Base-by-base conservation (phyloP, 768 basidiomycete genomes). In the Amanita polypyramis region DNA sequence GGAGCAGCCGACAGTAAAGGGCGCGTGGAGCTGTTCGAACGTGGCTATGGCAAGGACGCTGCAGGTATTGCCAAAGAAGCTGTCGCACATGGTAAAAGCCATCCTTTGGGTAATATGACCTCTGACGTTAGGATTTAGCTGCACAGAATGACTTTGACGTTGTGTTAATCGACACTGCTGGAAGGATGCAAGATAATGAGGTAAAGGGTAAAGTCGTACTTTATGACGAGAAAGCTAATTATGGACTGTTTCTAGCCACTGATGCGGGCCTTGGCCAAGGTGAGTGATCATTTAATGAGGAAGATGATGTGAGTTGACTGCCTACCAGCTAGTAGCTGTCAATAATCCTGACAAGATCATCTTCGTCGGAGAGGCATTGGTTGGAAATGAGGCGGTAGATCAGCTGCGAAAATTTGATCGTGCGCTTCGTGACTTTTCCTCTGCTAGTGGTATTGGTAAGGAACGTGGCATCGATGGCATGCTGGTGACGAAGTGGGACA, bases 141-240 rank as follows among this genome's bases (percentile, higher is more conserved):
- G 37, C 30, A 3, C 47, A 94, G 56, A 84, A 86, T 52, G 79
- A 82, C 52, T 97, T 96, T 62, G 96, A 99, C 57, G 93, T 98
- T 19, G 95, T 99, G 5, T 72, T 99, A 38, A 91, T 99, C 57
- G 96, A 99, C 62, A 98, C 96, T 1, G 96, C 96, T 15, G 96
- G 96, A 1, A 77, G 95, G 46, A 98, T 98, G 96, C 96, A 99
- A 64, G 96, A 98, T 64, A 99, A 98, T 62, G 96, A 98, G 78
- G 88, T 88, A 57, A 27, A 73, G 8, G 78, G 88, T 88, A 57
- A 27, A 73, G 8, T 21, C 21, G 11, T 8, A 30, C 14, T 37
- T 8, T 45, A 30, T 29, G 36, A 19, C 2, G 23, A 4, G 6
- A 17, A 10, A 5, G 1, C 10, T 35, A 5, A 20, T 35, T 44